phyloP scores from a whole-genome alignment of 2,329 filamentous ascomycete species.

The Cladophialophora psammophila region DNA sequence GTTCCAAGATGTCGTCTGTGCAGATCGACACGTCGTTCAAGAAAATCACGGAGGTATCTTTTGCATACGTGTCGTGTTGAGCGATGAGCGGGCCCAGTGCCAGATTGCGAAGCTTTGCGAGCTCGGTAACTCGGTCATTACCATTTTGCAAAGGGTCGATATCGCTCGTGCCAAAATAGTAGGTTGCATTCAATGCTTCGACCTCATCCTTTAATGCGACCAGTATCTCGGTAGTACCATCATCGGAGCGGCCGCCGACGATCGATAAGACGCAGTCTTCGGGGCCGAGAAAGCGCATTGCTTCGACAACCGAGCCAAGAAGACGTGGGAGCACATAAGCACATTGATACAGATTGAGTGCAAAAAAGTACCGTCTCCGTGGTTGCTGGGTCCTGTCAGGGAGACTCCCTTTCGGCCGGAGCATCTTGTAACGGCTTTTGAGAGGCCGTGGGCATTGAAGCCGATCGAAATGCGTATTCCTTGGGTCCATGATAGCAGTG shows the following conservation, averaged over 20 bases:
- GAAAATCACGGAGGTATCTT: conserved; percentile 58
- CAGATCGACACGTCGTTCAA: conserved; percentile 64
- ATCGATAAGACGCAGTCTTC: conserved; percentile 63
- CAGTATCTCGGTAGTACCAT: conserved; percentile 63
- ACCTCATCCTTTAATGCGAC: conserved; percentile 51
- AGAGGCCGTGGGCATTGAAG: conserved; percentile 16
- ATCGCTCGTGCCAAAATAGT: conserved; percentile 46
- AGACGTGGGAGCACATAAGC: conserved; percentile 58
- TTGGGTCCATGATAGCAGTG: conserved; percentile 25
- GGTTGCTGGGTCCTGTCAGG: background rate
- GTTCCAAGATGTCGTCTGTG: conserved; percentile 64
- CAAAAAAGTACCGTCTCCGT: conserved; percentile 57
- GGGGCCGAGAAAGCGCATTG: conserved; percentile 59
- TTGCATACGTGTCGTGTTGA: conserved; percentile 39
- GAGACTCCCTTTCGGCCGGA: background rate
- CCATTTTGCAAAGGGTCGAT: conserved; percentile 51
- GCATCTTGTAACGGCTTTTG: conserved; percentile 12
- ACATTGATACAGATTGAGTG: conserved; percentile 60
- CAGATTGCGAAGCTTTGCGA: conserved; percentile 62
- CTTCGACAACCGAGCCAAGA: conserved; percentile 61
- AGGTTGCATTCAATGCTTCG: conserved; percentile 41
- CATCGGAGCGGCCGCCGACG: conserved; percentile 63
- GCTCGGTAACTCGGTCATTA: conserved; percentile 55
- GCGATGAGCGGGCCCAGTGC: conserved; percentile 58
- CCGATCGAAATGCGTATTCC: conserved; percentile 17